These are phyloP conservation scores for Primulina eburnea DNA, from an alignment of 257 asterid species.

Conservation along the genomic window DNA sequence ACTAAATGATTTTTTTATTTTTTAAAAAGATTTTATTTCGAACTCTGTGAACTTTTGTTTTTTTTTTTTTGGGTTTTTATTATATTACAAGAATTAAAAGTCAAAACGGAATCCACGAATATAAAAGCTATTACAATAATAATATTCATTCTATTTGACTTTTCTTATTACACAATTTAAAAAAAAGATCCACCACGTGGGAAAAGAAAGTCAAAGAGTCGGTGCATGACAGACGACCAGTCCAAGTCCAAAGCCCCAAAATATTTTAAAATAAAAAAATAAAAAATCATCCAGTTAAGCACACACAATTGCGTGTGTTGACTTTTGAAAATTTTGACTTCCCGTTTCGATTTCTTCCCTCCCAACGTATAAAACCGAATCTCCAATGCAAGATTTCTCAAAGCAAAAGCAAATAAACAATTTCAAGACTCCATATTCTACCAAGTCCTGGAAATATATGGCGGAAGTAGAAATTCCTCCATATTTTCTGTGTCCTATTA, in stretches of 20 bases:
- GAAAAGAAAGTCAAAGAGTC: neutral
- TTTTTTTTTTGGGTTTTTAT: no score
- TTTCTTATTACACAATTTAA: neutral
- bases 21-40: no score
- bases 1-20: no score
- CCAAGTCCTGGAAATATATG: conserved; percentile 11
- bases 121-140: no score
- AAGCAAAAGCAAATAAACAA: neutral
- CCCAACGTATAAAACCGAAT: neutral
- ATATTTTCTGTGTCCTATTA: conserved; percentile 46
- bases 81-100: no score
- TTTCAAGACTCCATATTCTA: neutral
- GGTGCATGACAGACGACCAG: neutral
- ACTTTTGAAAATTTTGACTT: neutral
- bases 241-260: neutral
- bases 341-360: neutral
- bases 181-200: neutral
- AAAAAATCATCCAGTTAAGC: neutral
- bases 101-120: no score
- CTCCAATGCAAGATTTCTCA: neutral
- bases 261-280: no score
- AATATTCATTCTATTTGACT: neutral
- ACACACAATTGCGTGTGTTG: neutral
- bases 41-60: no score
- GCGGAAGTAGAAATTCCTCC: conserved; percentile 45